A percentile compares a stretch with the other conserved stretches of the same genome.
These are phyloP conservation scores for Aspergillus haitiensis DNA, from an alignment of 495 filamentous ascomycete genomes.

Conservation along the genomic window DNA sequence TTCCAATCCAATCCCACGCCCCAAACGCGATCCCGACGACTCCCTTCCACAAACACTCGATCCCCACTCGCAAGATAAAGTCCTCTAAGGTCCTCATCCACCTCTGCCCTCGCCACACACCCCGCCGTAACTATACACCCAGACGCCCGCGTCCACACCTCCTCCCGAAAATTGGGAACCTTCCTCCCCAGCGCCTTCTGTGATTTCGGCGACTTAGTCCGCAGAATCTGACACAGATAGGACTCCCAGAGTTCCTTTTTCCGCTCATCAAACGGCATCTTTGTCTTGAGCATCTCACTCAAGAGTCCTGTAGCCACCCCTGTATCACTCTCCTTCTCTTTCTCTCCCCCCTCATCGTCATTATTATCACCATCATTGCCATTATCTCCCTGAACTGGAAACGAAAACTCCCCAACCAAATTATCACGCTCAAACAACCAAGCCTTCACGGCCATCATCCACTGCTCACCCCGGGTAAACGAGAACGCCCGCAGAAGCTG, in stretches of 20 bases:
- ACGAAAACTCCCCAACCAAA: slow-evolving; percentile 3
- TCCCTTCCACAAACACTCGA: slow-evolving; percentile 18
- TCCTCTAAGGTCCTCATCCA: slow-evolving; percentile 8
- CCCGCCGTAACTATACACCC: slow-evolving; percentile 12
- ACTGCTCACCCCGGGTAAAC: slow-evolving; percentile 19
- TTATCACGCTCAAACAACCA: slow-evolving; percentile 16
- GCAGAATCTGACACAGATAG: slow-evolving; percentile 12
- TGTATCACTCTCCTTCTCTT: background rate
- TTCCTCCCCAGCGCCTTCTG: slow-evolving; percentile 14
- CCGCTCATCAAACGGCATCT: background rate
- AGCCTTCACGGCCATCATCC: slow-evolving; percentile 21
- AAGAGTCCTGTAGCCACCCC: background rate
- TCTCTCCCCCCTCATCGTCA: too few species aligned
- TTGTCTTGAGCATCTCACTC: background rate
- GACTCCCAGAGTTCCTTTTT: slow-evolving; percentile 11
- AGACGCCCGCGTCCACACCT: slow-evolving; percentile 11
- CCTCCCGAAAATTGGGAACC: slow-evolving; percentile 9
- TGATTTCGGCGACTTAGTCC: slow-evolving; percentile 6
- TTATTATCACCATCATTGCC: too few species aligned
- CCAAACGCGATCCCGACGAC: slow-evolving; percentile 13
- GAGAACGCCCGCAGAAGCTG: slow-evolving; percentile 4
- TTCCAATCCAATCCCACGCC: slow-evolving; percentile 20
- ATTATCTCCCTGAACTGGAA: too few species aligned
- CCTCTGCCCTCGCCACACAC: slow-evolving; percentile 19
- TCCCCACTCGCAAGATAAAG: slow-evolving; percentile 10